These are phyloP conservation scores for Helicocarpus griseus DNA, from an alignment of 2,329 filamentous ascomycete genomes.

Conservation along the genomic window DNA sequence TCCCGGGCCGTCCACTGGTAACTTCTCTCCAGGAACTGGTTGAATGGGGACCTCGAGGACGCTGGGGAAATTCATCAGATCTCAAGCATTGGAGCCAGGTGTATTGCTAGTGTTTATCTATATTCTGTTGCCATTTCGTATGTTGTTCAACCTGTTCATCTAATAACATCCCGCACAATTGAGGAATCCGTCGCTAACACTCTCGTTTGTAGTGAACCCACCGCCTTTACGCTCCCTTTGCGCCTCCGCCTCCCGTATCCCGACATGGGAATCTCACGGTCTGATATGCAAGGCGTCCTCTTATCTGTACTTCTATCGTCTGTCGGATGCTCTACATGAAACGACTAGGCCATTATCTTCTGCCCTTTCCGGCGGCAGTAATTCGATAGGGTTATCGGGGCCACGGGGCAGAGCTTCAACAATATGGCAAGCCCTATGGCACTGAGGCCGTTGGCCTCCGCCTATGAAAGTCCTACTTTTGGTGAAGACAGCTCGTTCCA, in stretches of 20 bases:
- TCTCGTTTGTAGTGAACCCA: neutral
- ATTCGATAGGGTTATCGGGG: neutral
- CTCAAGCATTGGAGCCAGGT: too few species aligned
- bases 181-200: too few species aligned
- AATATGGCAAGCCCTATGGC: conserved; percentile 12
- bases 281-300: neutral
- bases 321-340: neutral
- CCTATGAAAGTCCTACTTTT: conserved; percentile 80
- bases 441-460: conserved; percentile 38
- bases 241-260: neutral
- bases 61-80: too few species aligned
- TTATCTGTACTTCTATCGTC: neutral
- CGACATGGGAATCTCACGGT: neutral
- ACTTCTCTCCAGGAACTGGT: too few species aligned
- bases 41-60: too few species aligned
- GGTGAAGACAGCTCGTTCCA: conserved; percentile 75
- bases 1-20: too few species aligned
- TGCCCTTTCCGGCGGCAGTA: neutral
- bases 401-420: neutral
- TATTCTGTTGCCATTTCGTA: too few species aligned
- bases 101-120: too few species aligned
- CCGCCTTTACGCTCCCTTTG: neutral
- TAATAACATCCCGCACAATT: too few species aligned
- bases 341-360: neutral
- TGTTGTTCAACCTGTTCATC: too few species aligned